Base-by-base conservation (phyloP, 768 basidiomycete genomes). In the Scleroderma bovista region DNA sequence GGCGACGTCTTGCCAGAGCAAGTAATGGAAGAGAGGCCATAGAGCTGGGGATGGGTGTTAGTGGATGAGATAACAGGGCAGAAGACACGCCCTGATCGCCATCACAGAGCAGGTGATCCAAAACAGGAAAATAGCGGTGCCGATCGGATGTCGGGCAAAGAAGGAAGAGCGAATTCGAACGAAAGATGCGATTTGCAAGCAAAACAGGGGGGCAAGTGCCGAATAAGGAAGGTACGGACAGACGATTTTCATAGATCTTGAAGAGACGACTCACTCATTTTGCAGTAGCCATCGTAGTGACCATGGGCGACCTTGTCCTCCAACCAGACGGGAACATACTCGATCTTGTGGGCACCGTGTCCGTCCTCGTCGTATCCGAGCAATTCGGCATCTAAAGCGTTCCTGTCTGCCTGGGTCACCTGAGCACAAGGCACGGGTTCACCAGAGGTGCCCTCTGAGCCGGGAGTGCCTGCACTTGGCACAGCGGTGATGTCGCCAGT, bases 1-100 rank as follows among this genome's bases (percentile, higher is more conserved):
- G 9, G 88, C 88, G 51, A 93, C 91, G 64, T 98, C 96, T 66
- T 95, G 93, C 88, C 94, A 96, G 48, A 97, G 84, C 50, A 98
- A 81, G 66, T 98, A 98, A 71, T 98, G 96, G 80, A 98, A 96
- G 37, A 97, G 73, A 1, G 95, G 95, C 94, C 95, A 99, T 39
- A 99, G 82, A 34, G 85, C 93, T 95, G 60, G 0, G 20, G 45
- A 16, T 22, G 17, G 45, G 44, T 36, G 41, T 47, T 17, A 44
- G 49, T 55, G 26, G 20, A 31, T 9, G 9, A 45, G 9, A 31
- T 22, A 12, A 6, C 39, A 40, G 6, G n/a, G 17, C n/a, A 34
- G 22, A 32, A 36, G 34, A 6, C n/a, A n/a, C n/a, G n/a, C n/a
- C n/a, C n/a, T n/a, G n/a, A n/a, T n/a, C n/a, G n/a, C n/a, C n/a